Percentiles rank a stretch among this genome's conserved stretches.
Conservation (phyloP, 805 yeast species). For the Blastobotrys attinorum region DNA sequence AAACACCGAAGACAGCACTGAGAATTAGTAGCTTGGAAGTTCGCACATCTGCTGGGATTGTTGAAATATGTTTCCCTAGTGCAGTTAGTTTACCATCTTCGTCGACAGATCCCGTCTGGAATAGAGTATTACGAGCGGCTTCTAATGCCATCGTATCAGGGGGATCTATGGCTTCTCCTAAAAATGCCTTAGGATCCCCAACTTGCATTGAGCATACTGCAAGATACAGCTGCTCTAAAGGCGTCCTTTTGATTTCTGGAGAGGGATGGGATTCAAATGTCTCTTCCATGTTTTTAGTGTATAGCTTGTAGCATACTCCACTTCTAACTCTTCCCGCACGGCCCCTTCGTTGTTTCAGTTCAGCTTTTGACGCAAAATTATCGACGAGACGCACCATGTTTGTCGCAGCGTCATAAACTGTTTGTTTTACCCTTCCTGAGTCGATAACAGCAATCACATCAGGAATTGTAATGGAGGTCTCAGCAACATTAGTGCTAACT, state of each 20-base stretch:
- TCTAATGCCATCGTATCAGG: constrained; percentile 51
- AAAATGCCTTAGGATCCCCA: constrained; percentile 57
- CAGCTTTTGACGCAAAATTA: constrained; percentile 84
- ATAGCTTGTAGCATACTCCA: constrained; percentile 78
- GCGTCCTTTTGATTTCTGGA: constrained; percentile 83
- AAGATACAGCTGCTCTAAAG: constrained; percentile 74
- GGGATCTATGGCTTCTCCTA: constrained; percentile 72
- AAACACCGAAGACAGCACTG: constrained; percentile 76
- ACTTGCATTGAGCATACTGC: constrained; percentile 88
- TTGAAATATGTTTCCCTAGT: constrained; percentile 70
- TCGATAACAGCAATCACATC: constrained; percentile 92
- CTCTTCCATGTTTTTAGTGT: constrained; percentile 52
- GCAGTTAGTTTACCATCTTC: constrained; percentile 50
- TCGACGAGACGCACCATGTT: constrained; percentile 70
- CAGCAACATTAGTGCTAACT: constrained; percentile 90
- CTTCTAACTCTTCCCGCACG: constrained; percentile 93
- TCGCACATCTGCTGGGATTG: constrained; percentile 75
- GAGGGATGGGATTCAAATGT: constrained; percentile 65
- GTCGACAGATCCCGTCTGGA: constrained; percentile 66
- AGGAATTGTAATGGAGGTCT: constrained; percentile 92
- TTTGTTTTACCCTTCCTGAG: constrained; percentile 74
- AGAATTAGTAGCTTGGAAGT: constrained; percentile 76
- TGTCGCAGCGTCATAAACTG: constrained; percentile 57
- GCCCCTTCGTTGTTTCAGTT: constrained; percentile 85
- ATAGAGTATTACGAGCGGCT: constrained; percentile 44